These are phyloP conservation scores for Ammopiptanthus mongolicus DNA, from an alignment of 306 rosid species.

Conservation along the genomic window DNA sequence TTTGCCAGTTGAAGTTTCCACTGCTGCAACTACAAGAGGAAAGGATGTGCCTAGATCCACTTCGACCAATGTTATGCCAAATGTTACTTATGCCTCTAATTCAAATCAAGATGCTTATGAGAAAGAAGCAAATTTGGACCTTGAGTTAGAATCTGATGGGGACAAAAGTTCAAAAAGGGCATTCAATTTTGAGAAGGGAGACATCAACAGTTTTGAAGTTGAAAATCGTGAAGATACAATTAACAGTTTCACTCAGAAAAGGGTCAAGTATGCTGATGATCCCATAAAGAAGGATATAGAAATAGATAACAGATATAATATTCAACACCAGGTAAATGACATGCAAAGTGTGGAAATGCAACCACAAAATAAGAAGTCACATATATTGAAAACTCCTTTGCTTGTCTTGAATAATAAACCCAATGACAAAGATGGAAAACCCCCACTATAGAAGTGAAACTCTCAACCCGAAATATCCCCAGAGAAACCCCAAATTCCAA, in stretches of 20 bases:
- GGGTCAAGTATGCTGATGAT: conserved; percentile 5
- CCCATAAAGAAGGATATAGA: background rate
- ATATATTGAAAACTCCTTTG: conserved; percentile 13
- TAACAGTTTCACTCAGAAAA: conserved; percentile 4
- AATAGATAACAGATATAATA: background rate
- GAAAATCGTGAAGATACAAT: conserved; percentile 11
- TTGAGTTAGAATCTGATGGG: conserved; percentile 21
- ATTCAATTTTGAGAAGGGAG: background rate
- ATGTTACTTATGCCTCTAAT: conserved; percentile 25
- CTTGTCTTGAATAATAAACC: conserved; percentile 6
- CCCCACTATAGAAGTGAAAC: too few species aligned
- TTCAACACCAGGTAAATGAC: too few species aligned
- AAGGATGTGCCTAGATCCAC: conserved; percentile 11
- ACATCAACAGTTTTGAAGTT: conserved; percentile 1
- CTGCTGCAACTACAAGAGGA: too few species aligned
- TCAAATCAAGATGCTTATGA: conserved; percentile 24
- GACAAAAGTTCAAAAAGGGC: background rate
- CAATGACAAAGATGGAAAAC: too few species aligned
- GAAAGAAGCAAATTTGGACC: conserved; percentile 17
- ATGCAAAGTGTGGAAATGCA: conserved; percentile 17
- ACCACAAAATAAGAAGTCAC: conserved; percentile 17
- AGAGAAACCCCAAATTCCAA: too few species aligned
- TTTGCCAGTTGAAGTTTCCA: conserved; percentile 23
- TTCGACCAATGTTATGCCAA: background rate
- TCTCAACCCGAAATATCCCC: too few species aligned